These are phyloP conservation scores for Aspergillus sp. DNA, from an alignment of 2,329 filamentous ascomycete genomes.

Conservation along the genomic window DNA sequence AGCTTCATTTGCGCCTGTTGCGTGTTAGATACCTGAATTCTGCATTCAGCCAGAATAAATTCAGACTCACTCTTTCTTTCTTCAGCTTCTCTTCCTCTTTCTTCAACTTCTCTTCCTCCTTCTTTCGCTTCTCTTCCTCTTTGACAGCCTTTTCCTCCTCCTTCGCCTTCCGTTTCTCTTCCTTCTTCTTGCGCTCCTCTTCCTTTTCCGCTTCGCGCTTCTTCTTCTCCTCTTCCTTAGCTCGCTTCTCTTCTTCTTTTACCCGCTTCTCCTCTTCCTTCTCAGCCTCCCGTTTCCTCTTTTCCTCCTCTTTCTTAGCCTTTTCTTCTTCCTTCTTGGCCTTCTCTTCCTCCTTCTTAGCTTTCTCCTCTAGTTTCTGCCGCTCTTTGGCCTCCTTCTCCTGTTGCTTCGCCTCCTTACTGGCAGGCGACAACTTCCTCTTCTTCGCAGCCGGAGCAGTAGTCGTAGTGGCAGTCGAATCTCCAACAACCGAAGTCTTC, in stretches of 20 bases:
- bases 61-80: conserved; percentile 44
- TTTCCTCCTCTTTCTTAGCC: conserved; percentile 49
- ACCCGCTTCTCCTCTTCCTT: conserved; percentile 38
- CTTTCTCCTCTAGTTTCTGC: conserved; percentile 17
- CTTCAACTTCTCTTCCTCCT: conserved; percentile 48
- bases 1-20: conserved; percentile 52
- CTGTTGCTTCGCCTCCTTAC: conserved; percentile 27
- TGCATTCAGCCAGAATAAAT: conserved; percentile 23
- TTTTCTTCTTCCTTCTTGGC: conserved; percentile 51
- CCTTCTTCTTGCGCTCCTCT: conserved; percentile 46
- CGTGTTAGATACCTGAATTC: conserved; percentile 21
- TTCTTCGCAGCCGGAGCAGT: conserved; percentile 30
- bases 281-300: conserved; percentile 33
- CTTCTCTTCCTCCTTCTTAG: conserved; percentile 29
- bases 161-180: conserved; percentile 47
- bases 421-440: conserved; percentile 34
- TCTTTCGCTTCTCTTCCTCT: conserved; percentile 51
- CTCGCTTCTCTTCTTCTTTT: conserved; percentile 39
- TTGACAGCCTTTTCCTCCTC: conserved; percentile 41
- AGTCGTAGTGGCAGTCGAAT: neutral
- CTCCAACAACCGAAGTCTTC: neutral
- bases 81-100: conserved; percentile 44
- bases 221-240: conserved; percentile 50
- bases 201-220: conserved; percentile 49
- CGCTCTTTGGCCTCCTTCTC: conserved; percentile 31